phyloP scores from a whole-genome alignment of 768 basidiomycete genomes.

The Leccinum boreale region DNA sequence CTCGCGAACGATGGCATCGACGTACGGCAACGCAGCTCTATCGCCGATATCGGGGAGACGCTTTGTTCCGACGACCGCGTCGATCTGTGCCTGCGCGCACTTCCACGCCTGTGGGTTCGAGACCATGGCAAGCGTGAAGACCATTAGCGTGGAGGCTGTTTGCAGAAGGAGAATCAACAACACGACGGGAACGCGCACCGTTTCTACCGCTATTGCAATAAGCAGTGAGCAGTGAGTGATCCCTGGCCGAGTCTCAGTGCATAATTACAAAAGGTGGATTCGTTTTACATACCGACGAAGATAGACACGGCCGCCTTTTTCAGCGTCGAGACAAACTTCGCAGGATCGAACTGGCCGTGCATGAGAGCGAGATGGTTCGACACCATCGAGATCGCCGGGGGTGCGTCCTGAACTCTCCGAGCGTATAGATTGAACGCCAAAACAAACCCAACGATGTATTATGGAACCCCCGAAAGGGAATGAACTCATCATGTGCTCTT shows the following conservation, averaged over 20 bases:
- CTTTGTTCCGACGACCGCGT: neutral
- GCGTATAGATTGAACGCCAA: neutral
- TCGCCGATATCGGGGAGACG: neutral
- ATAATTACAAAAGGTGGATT: neutral
- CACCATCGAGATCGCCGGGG: neutral
- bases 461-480: neutral
- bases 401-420: neutral
- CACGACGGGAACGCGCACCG: neutral
- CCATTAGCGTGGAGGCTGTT: neutral
- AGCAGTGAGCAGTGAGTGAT: neutral
- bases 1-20: neutral
- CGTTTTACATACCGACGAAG: neutral
- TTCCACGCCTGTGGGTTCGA: neutral
- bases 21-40: neutral
- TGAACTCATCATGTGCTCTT: neutral
- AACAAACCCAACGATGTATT: neutral
- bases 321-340: neutral
- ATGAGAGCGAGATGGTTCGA: neutral
- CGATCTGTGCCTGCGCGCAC: neutral
- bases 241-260: neutral
- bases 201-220: neutral
- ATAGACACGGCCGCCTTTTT: neutral
- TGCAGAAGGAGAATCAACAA: neutral
- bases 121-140: neutral
- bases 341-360: neutral